A percentile compares a stretch with the other conserved stretches of the same genome.
phyloP scores from a whole-genome alignment of 176 grass and related monocot genomes.

The Aegilops tauschii region DNA sequence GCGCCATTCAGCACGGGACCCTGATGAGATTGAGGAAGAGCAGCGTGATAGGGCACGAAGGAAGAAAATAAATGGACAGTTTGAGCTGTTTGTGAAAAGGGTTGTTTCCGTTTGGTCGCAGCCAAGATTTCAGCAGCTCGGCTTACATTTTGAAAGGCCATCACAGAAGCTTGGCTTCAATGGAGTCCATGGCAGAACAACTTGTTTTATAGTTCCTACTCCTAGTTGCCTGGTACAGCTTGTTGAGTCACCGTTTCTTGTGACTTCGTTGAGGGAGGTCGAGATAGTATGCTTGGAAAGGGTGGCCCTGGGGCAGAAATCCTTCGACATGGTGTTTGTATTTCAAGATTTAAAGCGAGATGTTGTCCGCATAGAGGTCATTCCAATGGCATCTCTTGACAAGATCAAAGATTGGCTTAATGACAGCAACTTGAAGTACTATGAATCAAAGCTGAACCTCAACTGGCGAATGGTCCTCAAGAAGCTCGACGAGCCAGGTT shows the following conservation, averaged over 20 bases:
- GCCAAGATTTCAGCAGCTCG: slow-evolving; percentile 64
- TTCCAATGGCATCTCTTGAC: slow-evolving; percentile 50
- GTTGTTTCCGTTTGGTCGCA: slow-evolving; percentile 77
- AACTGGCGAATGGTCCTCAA: slow-evolving; percentile 67
- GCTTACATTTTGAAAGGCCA: slow-evolving; percentile 81
- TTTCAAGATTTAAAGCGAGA: slow-evolving; percentile 64
- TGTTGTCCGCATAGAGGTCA: slow-evolving; percentile 60
- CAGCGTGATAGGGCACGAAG: slow-evolving; percentile 84
- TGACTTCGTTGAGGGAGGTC: slow-evolving; percentile 74
- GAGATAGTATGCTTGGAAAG: slow-evolving; percentile 95
- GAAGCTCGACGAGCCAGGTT: slow-evolving; percentile 42
- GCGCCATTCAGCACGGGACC: slow-evolving; percentile 70
- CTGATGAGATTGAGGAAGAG: slow-evolving; percentile 94
- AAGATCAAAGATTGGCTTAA: slow-evolving; percentile 68
- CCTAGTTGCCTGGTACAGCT: slow-evolving; percentile 88
- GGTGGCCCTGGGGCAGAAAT: slow-evolving; percentile 66
- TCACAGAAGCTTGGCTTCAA: slow-evolving; percentile 81
- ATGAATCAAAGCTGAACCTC: slow-evolving; percentile 63
- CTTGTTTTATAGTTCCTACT: slow-evolving; percentile 85
- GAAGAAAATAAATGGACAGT: slow-evolving; percentile 80
- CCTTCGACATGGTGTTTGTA: slow-evolving; percentile 72
- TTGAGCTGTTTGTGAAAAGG: slow-evolving; percentile 85
- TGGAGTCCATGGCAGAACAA: slow-evolving; percentile 80
- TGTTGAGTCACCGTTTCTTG: slow-evolving; percentile 73
- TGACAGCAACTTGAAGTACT: slow-evolving; percentile 58